Percentiles rank a stretch among this genome's conserved stretches.
phyloP scores from a whole-genome alignment of 345 rosid species.

The Cardiospermum halicacabum region DNA sequence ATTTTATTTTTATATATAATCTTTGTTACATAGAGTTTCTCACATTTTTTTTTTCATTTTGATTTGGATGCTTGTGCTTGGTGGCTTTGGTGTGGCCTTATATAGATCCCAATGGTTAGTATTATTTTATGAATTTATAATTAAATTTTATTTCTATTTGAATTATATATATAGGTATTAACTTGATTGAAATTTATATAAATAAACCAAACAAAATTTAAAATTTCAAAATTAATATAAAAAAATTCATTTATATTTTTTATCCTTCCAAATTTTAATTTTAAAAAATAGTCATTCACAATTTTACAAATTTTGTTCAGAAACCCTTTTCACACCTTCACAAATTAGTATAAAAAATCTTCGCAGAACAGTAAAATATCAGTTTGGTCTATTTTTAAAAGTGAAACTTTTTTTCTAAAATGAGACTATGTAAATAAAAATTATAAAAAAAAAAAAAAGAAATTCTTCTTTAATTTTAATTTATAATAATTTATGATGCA shows the following conservation, averaged over 20 bases:
- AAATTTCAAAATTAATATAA: no score
- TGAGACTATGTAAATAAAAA: no score
- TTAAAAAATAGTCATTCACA: no score
- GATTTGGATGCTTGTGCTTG: slow-evolving; percentile 4
- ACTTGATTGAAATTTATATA: no score
- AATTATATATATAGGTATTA: background rate
- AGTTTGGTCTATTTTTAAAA: no score
- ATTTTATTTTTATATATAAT: background rate
- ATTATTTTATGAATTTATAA: background rate
- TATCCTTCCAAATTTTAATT: no score
- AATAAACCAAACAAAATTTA: no score
- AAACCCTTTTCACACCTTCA: no score
- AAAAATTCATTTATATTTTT: no score
- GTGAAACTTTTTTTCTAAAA: background rate
- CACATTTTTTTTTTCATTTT: background rate
- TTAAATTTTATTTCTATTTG: background rate
- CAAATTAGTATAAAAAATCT: no score
- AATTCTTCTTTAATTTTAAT: background rate
- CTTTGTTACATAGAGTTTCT: slow-evolving; percentile 10
- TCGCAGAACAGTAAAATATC: no score
- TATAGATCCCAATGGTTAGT: slow-evolving; percentile 82
- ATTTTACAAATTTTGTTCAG: no score
- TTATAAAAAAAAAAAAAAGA: background rate
- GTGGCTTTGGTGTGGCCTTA: slow-evolving; percentile 6
- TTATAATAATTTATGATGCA: slow-evolving; percentile 15